Conservation (phyloP, 2,329 filamentous ascomycete species). For the Hansfordia pulvinata region DNA sequence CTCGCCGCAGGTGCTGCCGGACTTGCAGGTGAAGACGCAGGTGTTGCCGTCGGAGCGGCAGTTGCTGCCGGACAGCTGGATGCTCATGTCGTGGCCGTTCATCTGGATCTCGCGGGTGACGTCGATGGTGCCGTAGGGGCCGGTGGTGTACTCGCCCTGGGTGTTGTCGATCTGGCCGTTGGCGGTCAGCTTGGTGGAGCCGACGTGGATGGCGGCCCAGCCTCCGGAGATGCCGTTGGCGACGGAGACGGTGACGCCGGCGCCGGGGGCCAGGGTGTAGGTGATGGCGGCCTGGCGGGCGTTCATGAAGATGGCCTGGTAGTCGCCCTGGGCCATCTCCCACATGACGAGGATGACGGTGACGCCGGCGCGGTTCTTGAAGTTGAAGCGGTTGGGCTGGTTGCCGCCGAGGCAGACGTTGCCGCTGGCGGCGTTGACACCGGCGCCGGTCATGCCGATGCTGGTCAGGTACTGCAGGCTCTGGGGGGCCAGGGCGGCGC, state of each 20-base stretch:
- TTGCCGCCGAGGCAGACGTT: constrained; percentile 16
- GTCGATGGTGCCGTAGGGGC: constrained; percentile 17
- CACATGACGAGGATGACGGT: constrained; percentile 14
- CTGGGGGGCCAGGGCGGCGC: too few relatives aligned
- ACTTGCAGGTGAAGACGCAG: constrained; percentile 28
- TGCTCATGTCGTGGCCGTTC: constrained; percentile 22
- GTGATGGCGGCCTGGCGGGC: constrained; percentile 17
- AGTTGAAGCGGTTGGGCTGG: constrained; percentile 15
- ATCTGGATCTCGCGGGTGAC: constrained; percentile 27
- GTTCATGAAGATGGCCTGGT: constrained; percentile 14
- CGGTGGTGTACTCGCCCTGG: constrained; percentile 26
- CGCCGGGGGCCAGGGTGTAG: constrained; percentile 21
- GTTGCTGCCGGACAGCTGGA: constrained; percentile 18
- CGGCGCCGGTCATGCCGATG: too few relatives aligned
- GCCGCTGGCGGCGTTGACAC: constrained; percentile 13
- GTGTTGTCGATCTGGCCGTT: constrained; percentile 26
- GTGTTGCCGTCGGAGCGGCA: constrained; percentile 24
- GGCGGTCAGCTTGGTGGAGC: constrained; percentile 13
- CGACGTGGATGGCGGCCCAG: constrained; percentile 21
- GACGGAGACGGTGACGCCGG: constrained; percentile 21
- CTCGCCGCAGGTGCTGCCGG: constrained; percentile 18
- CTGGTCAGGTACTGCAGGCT: too few relatives aligned
- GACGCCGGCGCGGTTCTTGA: constrained; percentile 10
- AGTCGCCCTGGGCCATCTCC: constrained; percentile 10
- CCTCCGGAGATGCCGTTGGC: constrained; percentile 21